Conservation (phyloP, 176 grass and related monocot genomes). For the Triticum monococcum region DNA sequence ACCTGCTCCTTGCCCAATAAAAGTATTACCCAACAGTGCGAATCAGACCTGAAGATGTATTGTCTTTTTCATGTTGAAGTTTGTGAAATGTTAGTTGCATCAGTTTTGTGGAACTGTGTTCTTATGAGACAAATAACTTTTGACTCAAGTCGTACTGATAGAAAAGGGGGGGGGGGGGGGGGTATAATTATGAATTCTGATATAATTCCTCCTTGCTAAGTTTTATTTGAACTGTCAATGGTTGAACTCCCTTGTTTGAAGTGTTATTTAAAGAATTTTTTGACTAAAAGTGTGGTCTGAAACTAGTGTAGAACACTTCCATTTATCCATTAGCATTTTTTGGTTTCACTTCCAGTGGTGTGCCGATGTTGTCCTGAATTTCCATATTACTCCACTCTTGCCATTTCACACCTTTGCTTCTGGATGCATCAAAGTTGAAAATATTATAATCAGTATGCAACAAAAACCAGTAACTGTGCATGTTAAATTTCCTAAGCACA, state of each 20-base stretch:
- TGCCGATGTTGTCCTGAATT: background rate
- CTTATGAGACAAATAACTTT: slow-evolving; percentile 7
- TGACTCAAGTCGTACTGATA: slow-evolving; percentile 6
- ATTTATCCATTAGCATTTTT: background rate
- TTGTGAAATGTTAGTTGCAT: background rate
- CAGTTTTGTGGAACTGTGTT: background rate
- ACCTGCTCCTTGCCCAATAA: background rate
- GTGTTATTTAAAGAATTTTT: background rate
- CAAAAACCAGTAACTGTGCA: slow-evolving; percentile 30
- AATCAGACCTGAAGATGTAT: background rate
- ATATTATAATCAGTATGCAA: background rate
- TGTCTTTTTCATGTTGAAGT: slow-evolving; percentile 15
- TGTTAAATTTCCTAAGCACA: slow-evolving; percentile 39
- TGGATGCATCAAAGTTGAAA: background rate
- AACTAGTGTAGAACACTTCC: slow-evolving; percentile 3
- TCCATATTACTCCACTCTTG: background rate
- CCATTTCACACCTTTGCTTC: background rate
- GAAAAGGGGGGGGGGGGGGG: background rate
- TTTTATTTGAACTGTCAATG: background rate
- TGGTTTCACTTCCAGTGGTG: background rate
- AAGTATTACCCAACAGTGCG: background rate
- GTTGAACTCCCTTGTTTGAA: background rate
- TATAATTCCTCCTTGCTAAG: background rate
- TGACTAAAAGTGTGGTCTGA: background rate
- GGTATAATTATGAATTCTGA: background rate